These are phyloP conservation scores for Hypholoma fasciculare DNA, from an alignment of 768 basidiomycete species.

Conservation along the genomic window DNA sequence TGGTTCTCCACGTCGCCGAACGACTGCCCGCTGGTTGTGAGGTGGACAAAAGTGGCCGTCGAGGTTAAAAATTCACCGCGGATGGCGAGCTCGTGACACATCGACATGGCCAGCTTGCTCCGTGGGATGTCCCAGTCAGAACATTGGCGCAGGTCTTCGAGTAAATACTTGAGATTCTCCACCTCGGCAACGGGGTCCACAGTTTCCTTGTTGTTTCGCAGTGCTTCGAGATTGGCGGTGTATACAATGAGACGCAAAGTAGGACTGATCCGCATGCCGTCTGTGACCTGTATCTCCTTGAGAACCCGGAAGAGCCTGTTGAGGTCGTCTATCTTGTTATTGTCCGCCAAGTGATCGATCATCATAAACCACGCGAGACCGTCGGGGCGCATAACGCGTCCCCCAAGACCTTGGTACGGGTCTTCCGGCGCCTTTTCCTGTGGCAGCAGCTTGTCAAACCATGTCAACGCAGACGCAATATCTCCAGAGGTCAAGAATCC, in stretches of 20 bases:
- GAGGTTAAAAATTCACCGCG: constrained; percentile 23
- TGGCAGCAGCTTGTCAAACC: constrained; percentile 68
- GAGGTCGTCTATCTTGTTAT: constrained; percentile 51
- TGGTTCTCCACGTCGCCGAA: constrained; percentile 12
- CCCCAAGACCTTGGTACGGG: constrained; percentile 42
- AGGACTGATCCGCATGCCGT: constrained; percentile 31
- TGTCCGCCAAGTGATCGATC: constrained; percentile 52
- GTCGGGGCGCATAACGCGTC: constrained; percentile 45
- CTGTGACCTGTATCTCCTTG: constrained; percentile 30
- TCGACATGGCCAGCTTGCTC: constrained; percentile 18
- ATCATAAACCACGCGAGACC: constrained; percentile 56
- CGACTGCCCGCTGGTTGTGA: constrained; percentile 20
- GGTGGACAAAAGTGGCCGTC: background rate
- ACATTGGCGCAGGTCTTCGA: background rate
- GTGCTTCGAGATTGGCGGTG: constrained; percentile 30
- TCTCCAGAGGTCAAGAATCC: constrained; percentile 70
- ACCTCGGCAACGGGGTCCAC: background rate
- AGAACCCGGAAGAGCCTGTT: constrained; percentile 52
- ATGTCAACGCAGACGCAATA: constrained; percentile 58
- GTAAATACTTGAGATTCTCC: background rate
- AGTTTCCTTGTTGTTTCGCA: constrained; percentile 1
- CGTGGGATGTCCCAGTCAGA: background rate
- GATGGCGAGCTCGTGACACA: constrained; percentile 28
- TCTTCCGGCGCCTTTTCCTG: constrained; percentile 33
- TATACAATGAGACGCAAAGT: constrained; percentile 45